Base-by-base conservation (phyloP, 2,329 filamentous ascomycete species). In the Sporothrix mexicana region DNA sequence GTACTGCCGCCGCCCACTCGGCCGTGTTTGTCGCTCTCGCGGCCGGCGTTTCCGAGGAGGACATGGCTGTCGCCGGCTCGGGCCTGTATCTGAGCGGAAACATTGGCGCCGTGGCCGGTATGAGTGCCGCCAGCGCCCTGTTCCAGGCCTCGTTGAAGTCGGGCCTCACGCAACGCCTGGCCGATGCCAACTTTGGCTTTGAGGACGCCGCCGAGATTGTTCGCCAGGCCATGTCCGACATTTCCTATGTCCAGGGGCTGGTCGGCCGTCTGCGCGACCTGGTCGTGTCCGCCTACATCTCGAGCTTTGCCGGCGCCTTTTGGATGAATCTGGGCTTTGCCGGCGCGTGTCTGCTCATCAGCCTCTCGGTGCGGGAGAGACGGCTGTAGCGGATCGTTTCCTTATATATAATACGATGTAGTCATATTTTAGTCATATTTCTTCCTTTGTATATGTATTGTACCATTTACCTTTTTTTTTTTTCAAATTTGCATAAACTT, bases 21-120 rank as follows among this genome's bases (percentile, higher is more conserved):
- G 82, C 82, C 2, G 77, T 83, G 0, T 85, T 85, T 72, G 81
- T 85, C 70, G 80, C 82, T 0, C 76, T 84, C 1, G 83, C 85
- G 69, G 82, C 80, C 3, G 81, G 81, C 20, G 79, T 83, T 3
- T 76, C 81, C 25, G 80, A 79, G 0, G 76, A 77, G 0, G 80
- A 84, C 73, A 80, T 82, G 43, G 82, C 83, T 0, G 78, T 82
- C 0, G 83, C 83, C n/a, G 79, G 83, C 4, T 83, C 83, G 0
- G 79, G 81, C 1, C 79, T 85, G 36, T 85, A 82, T 61, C 77
- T 85, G 1, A 51, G 49, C 7, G 49, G 49, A 15, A 51, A 51
- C 49, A 51, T 51, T 51, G 49, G 49, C 49, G 49, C 49, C 15
- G 49, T 51, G 12, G 49, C 49, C 49, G 49, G 49, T n/a, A 17